These are phyloP conservation scores for Botrytis tulipae DNA, from an alignment of 2,329 filamentous ascomycete species.

Conservation along the genomic window DNA sequence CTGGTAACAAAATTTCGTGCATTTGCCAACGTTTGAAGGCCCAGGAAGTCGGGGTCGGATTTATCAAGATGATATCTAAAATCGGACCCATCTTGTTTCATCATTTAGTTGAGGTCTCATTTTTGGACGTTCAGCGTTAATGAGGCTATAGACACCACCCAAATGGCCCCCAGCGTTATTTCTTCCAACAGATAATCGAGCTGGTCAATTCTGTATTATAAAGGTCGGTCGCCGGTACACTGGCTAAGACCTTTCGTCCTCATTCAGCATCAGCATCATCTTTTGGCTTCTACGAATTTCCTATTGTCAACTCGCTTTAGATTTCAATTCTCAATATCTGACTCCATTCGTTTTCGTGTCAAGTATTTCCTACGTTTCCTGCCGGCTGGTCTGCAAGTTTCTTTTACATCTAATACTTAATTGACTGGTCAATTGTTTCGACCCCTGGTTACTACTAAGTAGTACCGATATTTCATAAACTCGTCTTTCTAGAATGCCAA, in stretches of 20 bases:
- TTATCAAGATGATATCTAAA: conserved; percentile 16
- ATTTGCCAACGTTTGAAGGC: conserved; percentile 7
- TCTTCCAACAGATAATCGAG: conserved; percentile 19
- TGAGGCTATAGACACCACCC: conserved; percentile 20
- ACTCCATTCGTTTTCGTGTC: conserved; percentile 18
- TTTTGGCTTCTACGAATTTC: conserved; percentile 6
- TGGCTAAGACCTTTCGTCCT: conserved; percentile 23
- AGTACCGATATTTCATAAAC: neutral
- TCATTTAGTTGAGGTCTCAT: conserved; percentile 19
- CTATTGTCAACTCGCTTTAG: conserved; percentile 17
- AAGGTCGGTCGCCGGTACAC: conserved; percentile 19
- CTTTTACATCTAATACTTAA: conserved; percentile 10
- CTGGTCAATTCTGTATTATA: conserved; percentile 22
- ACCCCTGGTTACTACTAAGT: neutral
- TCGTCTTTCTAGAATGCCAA: conserved; percentile 17
- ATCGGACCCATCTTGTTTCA: conserved; percentile 21
- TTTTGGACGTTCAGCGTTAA: conserved; percentile 19
- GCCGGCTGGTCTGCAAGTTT: conserved; percentile 14
- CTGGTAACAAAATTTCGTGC: conserved; percentile 11
- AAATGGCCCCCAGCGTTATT: conserved; percentile 16
- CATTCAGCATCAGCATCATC: conserved; percentile 16
- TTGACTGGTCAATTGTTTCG: conserved; percentile 16
- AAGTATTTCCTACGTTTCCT: conserved; percentile 17
- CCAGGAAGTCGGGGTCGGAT: conserved; percentile 18
- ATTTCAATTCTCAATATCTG: conserved; percentile 15